Conservation (phyloP, 805 yeast genomes). For the Zygoascus tannicola region DNA sequence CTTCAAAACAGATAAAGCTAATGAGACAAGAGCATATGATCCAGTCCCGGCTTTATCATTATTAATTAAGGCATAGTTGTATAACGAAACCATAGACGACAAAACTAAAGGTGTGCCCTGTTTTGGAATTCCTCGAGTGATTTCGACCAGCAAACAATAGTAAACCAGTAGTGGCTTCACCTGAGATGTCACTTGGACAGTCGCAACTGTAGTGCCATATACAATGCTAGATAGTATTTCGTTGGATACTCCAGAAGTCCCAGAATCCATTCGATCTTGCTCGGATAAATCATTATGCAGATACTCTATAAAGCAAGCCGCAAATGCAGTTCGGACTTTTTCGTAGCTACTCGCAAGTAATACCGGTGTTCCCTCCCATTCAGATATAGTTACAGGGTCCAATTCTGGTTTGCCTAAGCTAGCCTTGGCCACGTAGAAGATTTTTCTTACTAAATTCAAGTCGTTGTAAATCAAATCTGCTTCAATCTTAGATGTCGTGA, state of each 20-base stretch:
- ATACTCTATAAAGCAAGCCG: conserved; percentile 18
- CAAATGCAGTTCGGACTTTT: conserved; percentile 19
- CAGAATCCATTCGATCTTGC: not conserved
- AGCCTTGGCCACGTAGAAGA: conserved; percentile 11
- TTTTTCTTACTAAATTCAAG: conserved; percentile 17
- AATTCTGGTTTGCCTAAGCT: conserved; percentile 3
- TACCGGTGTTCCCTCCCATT: conserved; percentile 27
- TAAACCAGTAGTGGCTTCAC: not conserved
- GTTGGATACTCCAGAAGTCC: not conserved
- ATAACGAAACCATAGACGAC: not conserved
- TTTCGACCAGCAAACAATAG: not conserved
- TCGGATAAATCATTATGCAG: conserved; percentile 4
- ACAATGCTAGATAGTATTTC: not conserved
- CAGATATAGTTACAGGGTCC: conserved; percentile 13
- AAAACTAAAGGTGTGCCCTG: not conserved
- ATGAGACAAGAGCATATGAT: not conserved
- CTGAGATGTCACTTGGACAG: not conserved
- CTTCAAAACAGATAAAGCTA: not conserved
- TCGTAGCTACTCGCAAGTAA: conserved; percentile 17
- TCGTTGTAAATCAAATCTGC: conserved; percentile 14
- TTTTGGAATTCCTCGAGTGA: not conserved
- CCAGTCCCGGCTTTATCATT: not conserved
- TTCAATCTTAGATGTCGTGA: not conserved
- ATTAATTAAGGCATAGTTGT: not conserved
- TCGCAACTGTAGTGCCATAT: not conserved